Evolutionary conservation across 768 basidiomycete genomes (phyloP).

Genomic region (Boletus reticulatus): DNA sequence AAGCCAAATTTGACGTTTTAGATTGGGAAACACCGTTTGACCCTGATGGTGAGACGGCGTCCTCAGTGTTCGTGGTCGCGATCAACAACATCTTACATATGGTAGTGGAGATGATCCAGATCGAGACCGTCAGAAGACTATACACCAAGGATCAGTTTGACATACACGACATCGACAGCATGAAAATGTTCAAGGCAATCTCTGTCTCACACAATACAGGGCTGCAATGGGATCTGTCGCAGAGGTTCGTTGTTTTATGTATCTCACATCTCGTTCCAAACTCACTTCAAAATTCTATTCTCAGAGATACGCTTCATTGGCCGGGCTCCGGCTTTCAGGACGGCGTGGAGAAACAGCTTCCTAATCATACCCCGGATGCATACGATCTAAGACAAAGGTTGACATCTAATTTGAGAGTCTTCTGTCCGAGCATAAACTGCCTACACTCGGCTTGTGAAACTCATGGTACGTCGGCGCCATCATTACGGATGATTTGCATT

Average conservation of each 20-base stretch:
- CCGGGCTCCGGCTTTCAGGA: slow-evolving; percentile 20
- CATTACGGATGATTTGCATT: neutral
- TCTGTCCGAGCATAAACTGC: slow-evolving; percentile 49
- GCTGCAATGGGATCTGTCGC: slow-evolving; percentile 40
- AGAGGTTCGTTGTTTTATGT: slow-evolving; percentile 34
- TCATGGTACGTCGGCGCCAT: slow-evolving; percentile 30
- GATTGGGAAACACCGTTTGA: slow-evolving; percentile 42
- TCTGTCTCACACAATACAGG: slow-evolving; percentile 31
- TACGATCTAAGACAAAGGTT: slow-evolving; percentile 34
- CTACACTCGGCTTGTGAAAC: slow-evolving; percentile 38
- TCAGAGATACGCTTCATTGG: slow-evolving; percentile 42
- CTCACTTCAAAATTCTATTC: neutral
- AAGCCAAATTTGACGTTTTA: slow-evolving; percentile 25
- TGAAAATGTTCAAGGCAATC: slow-evolving; percentile 26
- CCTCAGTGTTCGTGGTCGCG: neutral
- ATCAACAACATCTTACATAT: neutral
- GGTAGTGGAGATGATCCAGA: slow-evolving; percentile 47
- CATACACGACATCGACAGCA: slow-evolving; percentile 35
- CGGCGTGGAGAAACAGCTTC: neutral
- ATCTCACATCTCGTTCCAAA: neutral
- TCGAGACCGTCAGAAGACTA: slow-evolving; percentile 44
- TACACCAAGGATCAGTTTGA: slow-evolving; percentile 29
- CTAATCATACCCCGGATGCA: slow-evolving; percentile 12
- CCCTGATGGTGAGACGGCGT: slow-evolving; percentile 45
- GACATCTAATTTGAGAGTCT: slow-evolving; percentile 30